phyloP scores from a whole-genome alignment of 768 basidiomycete species.

The Mycena polygramma region DNA sequence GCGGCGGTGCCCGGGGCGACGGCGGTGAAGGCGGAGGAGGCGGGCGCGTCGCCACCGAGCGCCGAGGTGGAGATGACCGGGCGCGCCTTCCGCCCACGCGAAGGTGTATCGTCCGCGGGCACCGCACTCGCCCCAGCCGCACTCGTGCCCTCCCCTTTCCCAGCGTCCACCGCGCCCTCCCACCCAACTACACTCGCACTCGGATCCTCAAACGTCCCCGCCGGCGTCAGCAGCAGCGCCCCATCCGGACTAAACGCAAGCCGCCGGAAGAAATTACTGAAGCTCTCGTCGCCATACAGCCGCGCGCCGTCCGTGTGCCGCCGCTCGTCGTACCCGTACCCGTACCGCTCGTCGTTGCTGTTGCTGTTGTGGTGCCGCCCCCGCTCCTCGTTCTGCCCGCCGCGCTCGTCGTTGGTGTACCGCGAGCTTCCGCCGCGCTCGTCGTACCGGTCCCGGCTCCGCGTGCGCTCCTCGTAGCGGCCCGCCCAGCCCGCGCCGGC shows the following conservation, averaged over 20 bases:
- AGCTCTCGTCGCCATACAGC: constrained; percentile 95
- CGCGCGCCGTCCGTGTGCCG: constrained; percentile 32
- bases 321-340: constrained; percentile 20
- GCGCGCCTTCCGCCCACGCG: constrained; percentile 72
- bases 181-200: constrained; percentile 24
- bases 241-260: constrained; percentile 97
- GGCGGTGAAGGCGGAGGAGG: too few species aligned
- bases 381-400: background rate
- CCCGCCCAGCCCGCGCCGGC: constrained; percentile 29
- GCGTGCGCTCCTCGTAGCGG: constrained; percentile 28
- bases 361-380: too few species aligned
- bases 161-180: constrained; percentile 5
- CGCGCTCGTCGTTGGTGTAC: background rate
- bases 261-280: constrained; percentile 95
- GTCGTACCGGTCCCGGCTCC: constrained; percentile 17
- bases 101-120: constrained; percentile 52
- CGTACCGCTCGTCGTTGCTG: background rate
- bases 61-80: constrained; percentile 56
- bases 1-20: background rate
- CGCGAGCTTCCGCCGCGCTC: constrained; percentile 4
- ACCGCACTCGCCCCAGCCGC: background rate
- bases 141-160: constrained; percentile 23
- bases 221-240: constrained; percentile 92
- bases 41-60: constrained; percentile 50
- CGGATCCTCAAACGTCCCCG: constrained; percentile 95